Conservation (phyloP, 2,329 filamentous ascomycete species). For the Aspergillus udagawae region DNA sequence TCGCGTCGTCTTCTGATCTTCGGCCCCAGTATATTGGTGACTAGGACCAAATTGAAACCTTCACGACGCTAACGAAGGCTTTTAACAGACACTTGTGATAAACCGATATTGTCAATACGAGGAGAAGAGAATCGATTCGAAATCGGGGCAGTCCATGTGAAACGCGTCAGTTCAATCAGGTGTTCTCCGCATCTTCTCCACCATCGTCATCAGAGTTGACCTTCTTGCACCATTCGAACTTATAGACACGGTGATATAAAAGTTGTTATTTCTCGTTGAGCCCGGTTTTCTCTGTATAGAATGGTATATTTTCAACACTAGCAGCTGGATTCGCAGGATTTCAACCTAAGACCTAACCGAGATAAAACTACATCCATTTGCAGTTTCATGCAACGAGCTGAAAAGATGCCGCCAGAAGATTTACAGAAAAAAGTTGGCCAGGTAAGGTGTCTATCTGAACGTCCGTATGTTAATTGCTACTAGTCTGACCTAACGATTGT, state of each 20-base stretch:
- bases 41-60: background rate
- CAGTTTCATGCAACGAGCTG: background rate
- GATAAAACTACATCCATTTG: background rate
- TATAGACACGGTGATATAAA: background rate
- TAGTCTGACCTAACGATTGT: background rate
- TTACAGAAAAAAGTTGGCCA: conserved; percentile 33
- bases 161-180: background rate
- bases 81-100: background rate
- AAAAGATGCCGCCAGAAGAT: conserved; percentile 18
- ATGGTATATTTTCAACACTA: background rate
- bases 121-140: background rate
- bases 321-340: background rate
- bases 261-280: background rate
- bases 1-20: background rate
- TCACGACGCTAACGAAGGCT: background rate
- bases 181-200: background rate
- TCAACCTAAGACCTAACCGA: background rate
- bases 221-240: background rate
- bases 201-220: background rate
- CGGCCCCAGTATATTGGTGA: background rate
- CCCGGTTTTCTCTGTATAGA: background rate
- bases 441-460: conserved; percentile 16
- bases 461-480: background rate
- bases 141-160: background rate
- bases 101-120: background rate